Evolutionary conservation across 1,139 yeast genomes (phyloP).

Genomic region (Blastobotrys malaysiensis): DNA sequence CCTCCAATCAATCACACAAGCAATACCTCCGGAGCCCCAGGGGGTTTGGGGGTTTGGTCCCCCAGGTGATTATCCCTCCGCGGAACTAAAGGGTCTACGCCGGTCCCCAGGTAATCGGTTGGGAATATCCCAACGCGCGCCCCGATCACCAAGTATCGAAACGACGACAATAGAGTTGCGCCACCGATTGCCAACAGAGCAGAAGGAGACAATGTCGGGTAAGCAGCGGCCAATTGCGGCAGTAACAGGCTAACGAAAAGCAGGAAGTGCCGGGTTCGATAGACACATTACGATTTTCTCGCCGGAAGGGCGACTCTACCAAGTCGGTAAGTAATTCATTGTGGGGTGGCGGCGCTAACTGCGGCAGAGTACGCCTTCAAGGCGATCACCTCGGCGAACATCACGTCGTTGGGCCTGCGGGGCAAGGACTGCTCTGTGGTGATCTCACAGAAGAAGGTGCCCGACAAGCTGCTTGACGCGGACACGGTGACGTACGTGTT

Average conservation of each 20-base stretch:
- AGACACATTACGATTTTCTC: constrained; percentile 98
- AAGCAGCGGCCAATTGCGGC: background rate
- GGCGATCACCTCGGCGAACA: constrained; percentile 88
- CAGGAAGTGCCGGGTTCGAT: constrained; percentile 72
- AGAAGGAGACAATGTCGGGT: constrained; percentile 11
- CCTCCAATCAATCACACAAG: too few relatives aligned
- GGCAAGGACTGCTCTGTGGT: constrained; percentile 89
- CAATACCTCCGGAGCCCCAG: too few relatives aligned
- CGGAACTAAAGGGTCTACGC: too few relatives aligned
- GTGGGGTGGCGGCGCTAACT: background rate
- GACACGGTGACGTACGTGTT: constrained; percentile 79
- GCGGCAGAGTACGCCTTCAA: constrained; percentile 77
- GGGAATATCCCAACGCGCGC: too few relatives aligned
- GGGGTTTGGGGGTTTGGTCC: too few relatives aligned
- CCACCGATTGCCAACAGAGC: constrained; percentile 1
- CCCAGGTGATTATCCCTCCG: too few relatives aligned
- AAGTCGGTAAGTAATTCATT: constrained; percentile 49
- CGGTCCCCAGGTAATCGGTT: too few relatives aligned
- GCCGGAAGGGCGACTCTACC: constrained; percentile 96
- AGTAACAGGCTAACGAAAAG: background rate
- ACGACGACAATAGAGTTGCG: background rate
- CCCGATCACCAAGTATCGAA: background rate
- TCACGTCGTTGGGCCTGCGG: constrained; percentile 80
- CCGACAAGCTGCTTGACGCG: constrained; percentile 88
- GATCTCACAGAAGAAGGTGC: constrained; percentile 91